Percentiles rank a stretch among this genome's conserved stretches.
phyloP scores from a whole-genome alignment of 2,329 filamentous ascomycete genomes.

The Clarireedia hainanense region DNA sequence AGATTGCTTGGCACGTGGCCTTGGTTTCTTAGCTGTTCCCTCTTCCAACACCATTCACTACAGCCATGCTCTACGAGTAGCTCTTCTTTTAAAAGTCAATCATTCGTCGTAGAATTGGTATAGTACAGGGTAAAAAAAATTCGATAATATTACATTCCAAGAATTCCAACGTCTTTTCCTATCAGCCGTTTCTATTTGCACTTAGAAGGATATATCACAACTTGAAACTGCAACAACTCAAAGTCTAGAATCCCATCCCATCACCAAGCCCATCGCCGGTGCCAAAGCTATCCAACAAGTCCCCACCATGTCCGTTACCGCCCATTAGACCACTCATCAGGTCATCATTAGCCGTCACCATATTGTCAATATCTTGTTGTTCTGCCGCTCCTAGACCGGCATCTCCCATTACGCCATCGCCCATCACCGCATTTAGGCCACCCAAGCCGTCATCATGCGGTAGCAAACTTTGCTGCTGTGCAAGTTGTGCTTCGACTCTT shows the following conservation, averaged over 20 bases:
- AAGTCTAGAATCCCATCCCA: constrained; percentile 18
- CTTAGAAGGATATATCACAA: not conserved
- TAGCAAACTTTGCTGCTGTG: constrained; percentile 14
- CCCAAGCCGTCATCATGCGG: constrained; percentile 4
- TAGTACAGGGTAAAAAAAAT: too few species aligned
- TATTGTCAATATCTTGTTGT: constrained; percentile 6
- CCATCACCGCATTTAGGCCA: constrained; percentile 11
- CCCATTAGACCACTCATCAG: constrained; percentile 18
- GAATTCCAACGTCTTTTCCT: not conserved
- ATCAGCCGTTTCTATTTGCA: not conserved
- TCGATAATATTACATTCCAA: not conserved
- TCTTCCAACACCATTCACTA: not conserved
- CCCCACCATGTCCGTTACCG: constrained; percentile 9
- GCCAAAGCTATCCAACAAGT: constrained; percentile 15
- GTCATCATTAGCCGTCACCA: constrained; percentile 9
- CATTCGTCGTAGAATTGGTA: too few species aligned
- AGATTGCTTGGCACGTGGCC: too few species aligned
- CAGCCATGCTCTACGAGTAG: too few species aligned
- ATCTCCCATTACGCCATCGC: constrained; percentile 12
- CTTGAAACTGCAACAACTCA: not conserved
- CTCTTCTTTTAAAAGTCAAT: too few species aligned
- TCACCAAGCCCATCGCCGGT: constrained; percentile 13
- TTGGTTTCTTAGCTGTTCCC: not conserved
- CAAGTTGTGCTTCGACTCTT: constrained; percentile 26
- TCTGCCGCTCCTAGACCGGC: constrained; percentile 11